Evolutionary conservation across 164 flowering plant species (phyloP).

Genomic region (Dillenia suffruticosa): DNA sequence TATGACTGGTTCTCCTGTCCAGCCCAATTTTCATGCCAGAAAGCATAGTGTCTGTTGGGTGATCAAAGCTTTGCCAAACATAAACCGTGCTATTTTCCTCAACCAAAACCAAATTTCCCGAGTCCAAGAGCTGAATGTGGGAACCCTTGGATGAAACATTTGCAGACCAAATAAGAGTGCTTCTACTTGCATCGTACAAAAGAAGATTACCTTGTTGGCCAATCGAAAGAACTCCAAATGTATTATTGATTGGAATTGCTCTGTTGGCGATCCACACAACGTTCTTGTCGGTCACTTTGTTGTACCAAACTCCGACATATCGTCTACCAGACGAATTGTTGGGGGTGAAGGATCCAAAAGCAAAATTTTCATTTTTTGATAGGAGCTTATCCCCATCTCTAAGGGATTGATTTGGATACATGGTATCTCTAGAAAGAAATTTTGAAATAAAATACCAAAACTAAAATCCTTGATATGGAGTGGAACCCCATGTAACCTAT

Average conservation of each 20-base stretch:
- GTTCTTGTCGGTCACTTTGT: slow-evolving; percentile 12
- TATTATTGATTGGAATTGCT: slow-evolving; percentile 18
- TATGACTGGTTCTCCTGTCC: slow-evolving; percentile 2
- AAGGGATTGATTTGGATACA: no score
- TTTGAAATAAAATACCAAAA: no score
- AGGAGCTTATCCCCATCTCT: no score
- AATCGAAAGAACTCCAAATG: slow-evolving; percentile 16
- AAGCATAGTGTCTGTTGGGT: slow-evolving; percentile 16
- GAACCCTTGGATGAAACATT: neutral
- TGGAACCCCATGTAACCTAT: no score
- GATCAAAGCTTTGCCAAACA: slow-evolving; percentile 20
- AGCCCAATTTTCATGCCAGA: slow-evolving; percentile 6
- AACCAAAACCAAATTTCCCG: slow-evolving; percentile 10
- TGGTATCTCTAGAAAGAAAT: no score
- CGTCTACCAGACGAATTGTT: slow-evolving; percentile 13
- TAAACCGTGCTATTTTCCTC: neutral
- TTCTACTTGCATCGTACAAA: neutral
- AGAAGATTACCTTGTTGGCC: slow-evolving; percentile 1
- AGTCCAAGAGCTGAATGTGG: slow-evolving; percentile 13
- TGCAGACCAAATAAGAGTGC: neutral
- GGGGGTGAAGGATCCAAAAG: slow-evolving; percentile 34
- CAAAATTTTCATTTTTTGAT: slow-evolving; percentile 4
- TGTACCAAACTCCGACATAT: slow-evolving; percentile 39
- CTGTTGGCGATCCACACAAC: slow-evolving; percentile 43
- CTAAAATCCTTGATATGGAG: no score